Percentiles rank a stretch among this genome's conserved stretches.
These are phyloP conservation scores for Prunus yedoensis DNA, from an alignment of 331 rosid genomes.

Conservation along the genomic window DNA sequence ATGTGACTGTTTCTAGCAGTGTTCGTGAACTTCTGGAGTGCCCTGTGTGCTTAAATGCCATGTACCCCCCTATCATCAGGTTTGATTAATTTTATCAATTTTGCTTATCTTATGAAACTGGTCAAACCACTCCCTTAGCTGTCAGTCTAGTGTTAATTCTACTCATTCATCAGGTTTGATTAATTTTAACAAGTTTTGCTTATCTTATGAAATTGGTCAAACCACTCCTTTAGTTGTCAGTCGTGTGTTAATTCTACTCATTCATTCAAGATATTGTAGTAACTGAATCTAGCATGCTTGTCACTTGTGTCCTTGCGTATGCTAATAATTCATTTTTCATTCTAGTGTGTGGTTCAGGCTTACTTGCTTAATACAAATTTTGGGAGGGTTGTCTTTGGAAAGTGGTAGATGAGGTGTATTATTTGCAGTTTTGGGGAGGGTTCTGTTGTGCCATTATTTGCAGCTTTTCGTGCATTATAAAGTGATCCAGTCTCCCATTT, in stretches of 20 bases:
- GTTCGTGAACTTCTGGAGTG: constrained; percentile 94
- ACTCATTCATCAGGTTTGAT: constrained; percentile 73
- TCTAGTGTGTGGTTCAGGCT: background rate
- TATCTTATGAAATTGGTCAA: background rate
- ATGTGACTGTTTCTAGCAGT: constrained; percentile 67
- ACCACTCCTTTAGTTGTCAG: background rate
- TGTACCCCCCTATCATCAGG: constrained; percentile 99
- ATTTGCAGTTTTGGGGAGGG: background rate
- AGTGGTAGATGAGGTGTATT: background rate
- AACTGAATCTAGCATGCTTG: background rate
- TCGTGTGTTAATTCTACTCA: background rate
- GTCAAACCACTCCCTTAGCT: background rate
- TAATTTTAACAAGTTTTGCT: background rate
- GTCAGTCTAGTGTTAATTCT: background rate
- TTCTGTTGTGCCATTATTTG: background rate
- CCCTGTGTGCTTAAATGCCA: constrained; percentile 90
- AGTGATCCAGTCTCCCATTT: background rate
- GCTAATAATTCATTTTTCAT: background rate
- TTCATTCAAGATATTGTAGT: background rate
- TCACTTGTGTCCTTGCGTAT: background rate
- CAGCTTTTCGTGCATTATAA: background rate
- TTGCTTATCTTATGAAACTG: background rate
- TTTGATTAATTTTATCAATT: constrained; percentile 22
- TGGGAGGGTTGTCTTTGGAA: background rate
- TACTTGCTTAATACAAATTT: background rate